Conservation (phyloP, 2,329 filamentous ascomycete species). For the Nemania sp. region DNA sequence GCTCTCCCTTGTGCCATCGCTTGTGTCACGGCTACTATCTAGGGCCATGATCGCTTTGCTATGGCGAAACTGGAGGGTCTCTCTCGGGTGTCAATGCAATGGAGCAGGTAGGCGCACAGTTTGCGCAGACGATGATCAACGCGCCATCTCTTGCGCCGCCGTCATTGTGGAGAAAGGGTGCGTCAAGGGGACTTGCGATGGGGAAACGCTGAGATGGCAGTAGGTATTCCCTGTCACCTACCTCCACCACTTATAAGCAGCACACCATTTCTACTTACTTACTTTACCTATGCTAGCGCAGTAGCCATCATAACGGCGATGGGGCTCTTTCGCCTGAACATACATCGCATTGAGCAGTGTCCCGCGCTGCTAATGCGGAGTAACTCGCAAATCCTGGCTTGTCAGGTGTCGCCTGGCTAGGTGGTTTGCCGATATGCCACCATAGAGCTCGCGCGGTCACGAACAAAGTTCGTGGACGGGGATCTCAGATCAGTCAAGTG, state of each 20-base stretch:
- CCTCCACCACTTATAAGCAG: no score
- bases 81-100: no score
- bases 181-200: constrained; percentile 24
- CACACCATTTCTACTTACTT: no score
- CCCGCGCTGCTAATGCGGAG: constrained; percentile 20
- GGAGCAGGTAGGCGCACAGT: no score
- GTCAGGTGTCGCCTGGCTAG: constrained; percentile 34
- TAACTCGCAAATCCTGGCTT: constrained; percentile 20
- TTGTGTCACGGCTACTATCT: no score
- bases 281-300: background rate
- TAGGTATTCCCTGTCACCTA: background rate
- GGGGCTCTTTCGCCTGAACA: constrained; percentile 2
- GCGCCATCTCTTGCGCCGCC: constrained; percentile 27
- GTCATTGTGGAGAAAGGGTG: constrained; percentile 30
- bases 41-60: constrained; percentile 9
- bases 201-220: background rate
- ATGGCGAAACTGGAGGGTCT: constrained; percentile 6
- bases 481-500: constrained; percentile 41
- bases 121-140: constrained; percentile 26
- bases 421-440: background rate
- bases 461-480: constrained; percentile 38
- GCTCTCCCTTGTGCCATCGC: constrained; percentile 2
- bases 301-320: constrained; percentile 3
- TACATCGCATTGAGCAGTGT: constrained; percentile 17
- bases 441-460: constrained; percentile 30